Percentiles rank a stretch among this genome's conserved stretches.
Evolutionary conservation across 2,329 filamentous ascomycete genomes (phyloP).

Genomic region (Colletotrichum lindemuthianum): DNA sequence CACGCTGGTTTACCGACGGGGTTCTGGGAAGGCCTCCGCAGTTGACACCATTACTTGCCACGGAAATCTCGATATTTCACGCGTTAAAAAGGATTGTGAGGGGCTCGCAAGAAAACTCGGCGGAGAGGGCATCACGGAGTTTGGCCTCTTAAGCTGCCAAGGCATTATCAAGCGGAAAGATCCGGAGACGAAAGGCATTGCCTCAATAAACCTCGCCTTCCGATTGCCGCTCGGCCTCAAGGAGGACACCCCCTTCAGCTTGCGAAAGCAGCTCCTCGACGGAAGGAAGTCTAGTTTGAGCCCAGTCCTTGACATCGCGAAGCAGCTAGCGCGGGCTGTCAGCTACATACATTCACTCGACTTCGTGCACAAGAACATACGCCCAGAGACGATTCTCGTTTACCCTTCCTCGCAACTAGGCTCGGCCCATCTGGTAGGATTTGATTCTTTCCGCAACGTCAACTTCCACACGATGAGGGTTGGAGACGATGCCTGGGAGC

Average conservation of each 20-base stretch:
- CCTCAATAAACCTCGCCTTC: not conserved
- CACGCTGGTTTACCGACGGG: not conserved
- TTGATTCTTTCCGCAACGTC: constrained; percentile 51
- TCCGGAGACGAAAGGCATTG: not conserved
- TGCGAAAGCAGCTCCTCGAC: not conserved
- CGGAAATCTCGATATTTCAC: not conserved
- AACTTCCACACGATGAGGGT: constrained; percentile 42
- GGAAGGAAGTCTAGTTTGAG: not conserved
- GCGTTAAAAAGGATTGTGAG: not conserved
- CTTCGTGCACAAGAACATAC: constrained; percentile 59
- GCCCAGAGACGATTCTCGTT: constrained; percentile 52
- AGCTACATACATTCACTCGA: constrained; percentile 47
- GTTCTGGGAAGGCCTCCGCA: not conserved
- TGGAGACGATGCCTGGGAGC: constrained; percentile 52
- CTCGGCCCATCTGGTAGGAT: constrained; percentile 55
- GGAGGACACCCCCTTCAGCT: not conserved
- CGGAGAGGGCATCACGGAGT: not conserved
- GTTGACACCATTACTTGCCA: not conserved
- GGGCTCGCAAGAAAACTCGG: not conserved
- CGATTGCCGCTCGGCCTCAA: not conserved
- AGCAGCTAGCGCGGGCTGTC: constrained; percentile 45
- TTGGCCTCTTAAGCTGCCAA: not conserved
- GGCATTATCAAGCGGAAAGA: not conserved
- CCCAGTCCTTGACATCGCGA: constrained; percentile 41
- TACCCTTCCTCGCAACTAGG: constrained; percentile 1